A percentile compares a stretch with the other conserved stretches of the same genome.
Evolutionary conservation across 202 grass and related monocot species (phyloP).

Genomic region (Panicum hallii): DNA sequence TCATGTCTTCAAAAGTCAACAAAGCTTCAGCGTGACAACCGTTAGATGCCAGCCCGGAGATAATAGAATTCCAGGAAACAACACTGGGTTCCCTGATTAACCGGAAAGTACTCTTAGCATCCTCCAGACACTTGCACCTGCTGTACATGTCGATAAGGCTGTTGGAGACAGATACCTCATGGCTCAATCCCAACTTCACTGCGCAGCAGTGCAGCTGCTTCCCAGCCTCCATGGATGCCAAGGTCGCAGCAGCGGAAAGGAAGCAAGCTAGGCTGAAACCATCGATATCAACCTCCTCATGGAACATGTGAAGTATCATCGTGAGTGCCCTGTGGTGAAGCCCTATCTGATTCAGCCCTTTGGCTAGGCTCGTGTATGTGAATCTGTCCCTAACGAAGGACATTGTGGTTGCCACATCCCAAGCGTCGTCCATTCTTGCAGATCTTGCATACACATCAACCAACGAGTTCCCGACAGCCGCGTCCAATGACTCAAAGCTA

Average conservation of each 20-base stretch:
- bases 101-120: conserved; percentile 59
- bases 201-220: conserved; percentile 76
- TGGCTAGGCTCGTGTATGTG: conserved; percentile 83
- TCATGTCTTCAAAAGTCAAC: conserved; percentile 81
- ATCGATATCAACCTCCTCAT: conserved; percentile 61
- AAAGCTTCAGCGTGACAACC: conserved; percentile 56
- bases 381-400: conserved; percentile 55
- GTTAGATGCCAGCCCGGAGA: conserved; percentile 60
- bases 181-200: conserved; percentile 65
- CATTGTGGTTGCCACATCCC: conserved; percentile 67
- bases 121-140: conserved; percentile 71
- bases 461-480: conserved; percentile 67
- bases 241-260: conserved; percentile 63
- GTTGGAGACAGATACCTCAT: conserved; percentile 67
- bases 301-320: conserved; percentile 57
- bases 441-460: conserved; percentile 81
- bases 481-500: conserved; percentile 59
- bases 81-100: conserved; percentile 63
- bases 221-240: conserved; percentile 53
- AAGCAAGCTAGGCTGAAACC: conserved; percentile 74
- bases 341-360: conserved; percentile 68
- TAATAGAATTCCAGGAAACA: conserved; percentile 74
- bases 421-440: conserved; percentile 61
- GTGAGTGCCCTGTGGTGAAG: conserved; percentile 58
- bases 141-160: conserved; percentile 86